These are phyloP conservation scores for Alternaria sp. DNA, from an alignment of 2,329 filamentous ascomycete genomes.

Conservation along the genomic window DNA sequence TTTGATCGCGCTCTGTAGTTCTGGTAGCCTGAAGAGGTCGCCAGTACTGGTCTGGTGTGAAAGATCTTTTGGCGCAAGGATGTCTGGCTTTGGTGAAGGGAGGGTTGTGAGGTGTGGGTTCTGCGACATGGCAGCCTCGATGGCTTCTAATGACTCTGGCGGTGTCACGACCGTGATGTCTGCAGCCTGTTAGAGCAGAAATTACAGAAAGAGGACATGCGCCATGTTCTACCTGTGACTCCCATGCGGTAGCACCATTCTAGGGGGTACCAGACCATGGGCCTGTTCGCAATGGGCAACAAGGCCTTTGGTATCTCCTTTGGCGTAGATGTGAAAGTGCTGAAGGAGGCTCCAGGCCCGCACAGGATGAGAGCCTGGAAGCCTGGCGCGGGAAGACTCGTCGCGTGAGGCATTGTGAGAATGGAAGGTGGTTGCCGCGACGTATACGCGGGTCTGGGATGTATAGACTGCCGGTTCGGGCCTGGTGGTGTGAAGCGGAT, in stretches of 20 bases:
- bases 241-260: slow-evolving; percentile 86
- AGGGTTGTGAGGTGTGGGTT: slow-evolving; percentile 80
- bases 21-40: slow-evolving; percentile 83
- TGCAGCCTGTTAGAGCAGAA: slow-evolving; percentile 23
- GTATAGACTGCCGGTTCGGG: neutral
- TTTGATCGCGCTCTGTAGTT: slow-evolving; percentile 80
- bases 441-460: neutral
- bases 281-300: slow-evolving; percentile 82
- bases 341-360: slow-evolving; percentile 81
- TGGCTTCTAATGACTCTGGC: slow-evolving; percentile 67
- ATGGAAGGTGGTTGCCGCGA: neutral
- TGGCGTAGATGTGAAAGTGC: slow-evolving; percentile 82
- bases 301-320: slow-evolving; percentile 84
- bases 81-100: slow-evolving; percentile 75
- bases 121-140: slow-evolving; percentile 75
- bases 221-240: slow-evolving; percentile 66
- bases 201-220: neutral
- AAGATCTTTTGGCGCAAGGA: slow-evolving; percentile 79
- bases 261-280: slow-evolving; percentile 90
- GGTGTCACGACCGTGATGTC: slow-evolving; percentile 67
- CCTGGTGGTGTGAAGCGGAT: neutral
- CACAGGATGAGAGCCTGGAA: slow-evolving; percentile 86
- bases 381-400: slow-evolving; percentile 73
- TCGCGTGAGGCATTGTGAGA: slow-evolving; percentile 77
- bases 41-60: slow-evolving; percentile 89